Base-by-base conservation (phyloP, 768 basidiomycete genomes). In the Xerocomellus dryophilus region DNA sequence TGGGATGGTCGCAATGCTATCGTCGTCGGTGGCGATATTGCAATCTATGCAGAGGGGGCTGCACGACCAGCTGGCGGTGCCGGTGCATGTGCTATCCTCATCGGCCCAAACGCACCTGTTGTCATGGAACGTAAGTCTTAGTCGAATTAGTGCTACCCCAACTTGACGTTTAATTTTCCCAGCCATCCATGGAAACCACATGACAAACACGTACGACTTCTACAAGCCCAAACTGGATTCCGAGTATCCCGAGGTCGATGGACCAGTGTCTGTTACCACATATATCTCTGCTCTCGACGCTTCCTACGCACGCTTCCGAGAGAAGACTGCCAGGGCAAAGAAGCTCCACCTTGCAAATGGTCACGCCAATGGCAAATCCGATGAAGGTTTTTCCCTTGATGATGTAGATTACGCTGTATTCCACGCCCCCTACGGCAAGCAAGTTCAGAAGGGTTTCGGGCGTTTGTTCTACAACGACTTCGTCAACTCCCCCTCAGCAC, bases 1-100 rank as follows among this genome's bases (percentile, higher is more conserved):
- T 99, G 96, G 97, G 96, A 99, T 64, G 96, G 96, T 46, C 84
- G 96, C 50, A 93, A 96, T 69, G 96, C 97, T 11, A 94, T 99
- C 58, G 94, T 98, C 57, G 93, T 98, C 46, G 86, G 84, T 32
- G 97, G 94, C 56, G 97, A 99, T 67, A 98, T 99, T 66, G 97
- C 97, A 41, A 88, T 98, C 63, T 99, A 99, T 71, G 95, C 94
- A 20, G 93, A 97, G 73, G 97, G 97, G 51, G 79, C 85, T 38
- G 95, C 95, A 27, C 85, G 97, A 50, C 96, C 97, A 8, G 95
- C 90, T 57, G 97, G 97, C 62, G 97, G 97, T 74, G 96, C 96
- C 29, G 97, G 97, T 65, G 93, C 95, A 20, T 86, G 84, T 59
- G 97, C 97, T 41, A 85, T 98, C 69, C 81, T 99, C 56, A 91